Evolutionary conservation across 2,329 filamentous ascomycete genomes (phyloP), one percentile per base, ranked within the genome.

Genomic region (Sarocladiaceae sp.): DNA sequence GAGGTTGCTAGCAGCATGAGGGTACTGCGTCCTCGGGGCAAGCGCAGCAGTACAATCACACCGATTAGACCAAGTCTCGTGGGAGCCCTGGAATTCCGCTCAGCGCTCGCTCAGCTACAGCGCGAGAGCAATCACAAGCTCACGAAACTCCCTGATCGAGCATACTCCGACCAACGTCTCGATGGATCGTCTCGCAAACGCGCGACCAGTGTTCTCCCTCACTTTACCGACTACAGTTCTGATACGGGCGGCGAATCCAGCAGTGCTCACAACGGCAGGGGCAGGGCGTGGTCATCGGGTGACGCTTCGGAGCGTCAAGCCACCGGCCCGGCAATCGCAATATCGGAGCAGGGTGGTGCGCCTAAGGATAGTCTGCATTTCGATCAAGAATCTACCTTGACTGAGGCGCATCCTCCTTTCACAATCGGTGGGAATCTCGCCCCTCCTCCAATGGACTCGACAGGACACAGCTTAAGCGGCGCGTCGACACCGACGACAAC

Each of bases 1-100:
- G 90, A 97, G 62, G 79, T 98, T 58, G 83, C 85, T 31, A 93
- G 83, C 61, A 95, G 88, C 61, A 98, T 98, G 93, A 85, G 91
- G 46, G 74, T 97, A 21, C 82, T 81, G 52, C 79, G 88, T 18
- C 80, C 86, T 1, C 69, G 70, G 24, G 73, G 79, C 37, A 74
- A 74, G 34, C 76, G 81, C 50, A 80, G 84, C 52, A 83, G 83
- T 51, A 88, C 88, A 2, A 76, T 90, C 48, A 91, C 83, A 6
- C 85, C 89, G 0, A 96, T 98, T 50, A 78, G 93, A 33, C 91
- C 93, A 1, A 97, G 93, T 68, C 69, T 98, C 37, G 84, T 98
- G 3, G 93, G 93, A 33, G 93, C 88, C 7, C 71, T 98, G 46
- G 93, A 98, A 64, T 98, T 98, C 55, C 79, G 90, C 54, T 91